Conservation (phyloP, 176 grass and related monocot species). For the Puccinellia tenuiflora region DNA sequence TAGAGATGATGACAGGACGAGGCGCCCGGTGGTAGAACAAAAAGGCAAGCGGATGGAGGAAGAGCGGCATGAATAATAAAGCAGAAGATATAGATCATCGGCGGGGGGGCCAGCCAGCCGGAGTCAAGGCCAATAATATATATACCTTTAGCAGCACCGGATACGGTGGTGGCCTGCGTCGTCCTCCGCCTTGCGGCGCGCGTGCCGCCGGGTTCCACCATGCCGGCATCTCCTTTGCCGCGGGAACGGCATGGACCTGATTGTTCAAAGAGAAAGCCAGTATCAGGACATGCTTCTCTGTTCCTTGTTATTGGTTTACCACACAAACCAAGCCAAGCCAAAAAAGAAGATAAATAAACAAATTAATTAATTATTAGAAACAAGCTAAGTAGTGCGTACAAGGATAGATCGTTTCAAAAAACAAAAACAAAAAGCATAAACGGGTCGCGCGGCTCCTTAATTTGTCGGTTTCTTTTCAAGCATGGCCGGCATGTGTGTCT, state of each 20-base stretch:
- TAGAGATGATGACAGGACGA: background rate
- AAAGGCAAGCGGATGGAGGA: background rate
- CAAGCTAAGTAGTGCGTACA: background rate
- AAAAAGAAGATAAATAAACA: no score
- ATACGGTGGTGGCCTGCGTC: slow-evolving; percentile 6
- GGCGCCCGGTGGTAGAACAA: background rate
- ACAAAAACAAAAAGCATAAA: background rate
- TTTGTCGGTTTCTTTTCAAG: background rate
- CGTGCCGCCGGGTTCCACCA: slow-evolving; percentile 2
- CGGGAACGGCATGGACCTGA: slow-evolving; percentile 20
- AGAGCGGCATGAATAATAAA: slow-evolving; percentile 5
- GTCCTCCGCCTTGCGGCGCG: background rate
- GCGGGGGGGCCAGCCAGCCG: background rate
- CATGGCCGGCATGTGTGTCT: background rate
- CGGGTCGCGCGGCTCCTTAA: no score
- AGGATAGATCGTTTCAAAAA: background rate
- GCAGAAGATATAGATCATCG: background rate
- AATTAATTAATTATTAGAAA: background rate
- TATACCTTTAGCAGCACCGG: slow-evolving; percentile 31
- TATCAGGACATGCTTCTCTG: background rate
- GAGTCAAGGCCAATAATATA: no score
- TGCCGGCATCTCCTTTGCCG: slow-evolving; percentile 11
- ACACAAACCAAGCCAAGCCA: background rate
- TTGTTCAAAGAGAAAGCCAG: background rate
- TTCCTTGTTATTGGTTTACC: background rate